phyloP scores from a whole-genome alignment of 2,329 filamentous ascomycete species.

The Xylaria sp. region DNA sequence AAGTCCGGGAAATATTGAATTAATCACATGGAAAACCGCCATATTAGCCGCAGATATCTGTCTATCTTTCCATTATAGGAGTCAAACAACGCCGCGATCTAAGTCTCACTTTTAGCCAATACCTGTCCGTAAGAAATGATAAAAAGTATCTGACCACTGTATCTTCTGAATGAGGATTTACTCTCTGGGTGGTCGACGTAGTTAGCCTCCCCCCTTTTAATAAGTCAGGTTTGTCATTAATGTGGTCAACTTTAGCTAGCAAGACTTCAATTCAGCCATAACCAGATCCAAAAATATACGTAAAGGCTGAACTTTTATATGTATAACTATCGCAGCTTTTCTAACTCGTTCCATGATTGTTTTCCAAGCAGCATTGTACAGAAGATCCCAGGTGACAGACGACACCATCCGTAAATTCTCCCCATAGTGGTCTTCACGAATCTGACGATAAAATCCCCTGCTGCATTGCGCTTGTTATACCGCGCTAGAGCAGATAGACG shows the following conservation, averaged over 20 bases:
- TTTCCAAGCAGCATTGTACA: not conserved
- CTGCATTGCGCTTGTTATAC: not conserved
- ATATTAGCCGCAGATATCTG: conserved; percentile 39
- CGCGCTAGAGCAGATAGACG: too few relatives aligned
- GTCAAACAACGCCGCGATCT: conserved; percentile 22
- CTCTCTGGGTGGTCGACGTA: not conserved
- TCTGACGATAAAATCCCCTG: not conserved
- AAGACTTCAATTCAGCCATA: not conserved
- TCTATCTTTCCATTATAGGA: conserved; percentile 33
- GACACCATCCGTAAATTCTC: not conserved
- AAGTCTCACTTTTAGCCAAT: conserved; percentile 2
- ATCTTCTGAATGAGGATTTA: not conserved
- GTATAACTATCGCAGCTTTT: not conserved
- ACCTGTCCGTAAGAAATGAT: not conserved
- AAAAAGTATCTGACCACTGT: not conserved
- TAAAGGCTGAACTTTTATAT: not conserved
- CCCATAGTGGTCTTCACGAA: not conserved
- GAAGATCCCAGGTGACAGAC: not conserved
- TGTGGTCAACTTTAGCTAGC: not conserved
- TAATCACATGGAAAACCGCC: conserved; percentile 41
- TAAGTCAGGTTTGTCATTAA: not conserved
- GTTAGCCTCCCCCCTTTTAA: not conserved
- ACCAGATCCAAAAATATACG: too few relatives aligned
- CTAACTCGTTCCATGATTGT: not conserved
- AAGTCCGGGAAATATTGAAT: conserved; percentile 24